Evolutionary conservation across 2,329 filamentous ascomycete species (phyloP), one percentile per base, ranked within the genome.

Genomic region (Orbilia brochopaga): DNA sequence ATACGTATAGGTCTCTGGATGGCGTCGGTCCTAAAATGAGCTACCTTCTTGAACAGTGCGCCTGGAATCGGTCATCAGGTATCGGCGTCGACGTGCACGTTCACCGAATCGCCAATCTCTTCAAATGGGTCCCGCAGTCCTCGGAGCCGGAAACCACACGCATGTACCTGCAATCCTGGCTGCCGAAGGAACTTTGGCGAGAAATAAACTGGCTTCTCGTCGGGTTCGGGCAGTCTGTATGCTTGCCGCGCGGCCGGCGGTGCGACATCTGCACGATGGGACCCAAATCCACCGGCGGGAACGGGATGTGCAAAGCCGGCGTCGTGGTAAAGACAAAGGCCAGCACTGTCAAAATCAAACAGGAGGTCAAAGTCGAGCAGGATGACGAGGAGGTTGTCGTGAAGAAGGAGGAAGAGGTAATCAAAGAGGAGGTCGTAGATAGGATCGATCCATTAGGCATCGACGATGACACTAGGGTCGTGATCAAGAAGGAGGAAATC

Each of bases 11-110:
- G 60, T 50, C 59, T n/a, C 56, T 72, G 2, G 60, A 72, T 42
- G 92, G 92, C 3, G 92, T 97, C 0, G 92, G 92, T 0, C 92
- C 92, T 30, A 97, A 97, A 81, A 97, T 97, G 92, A 92, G 89
- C 11, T 92, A 94, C 79, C 85, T 97, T 21, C 93, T 90, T 78
- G 86, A 96, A 82, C 89, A 88, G 52, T 89, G 89, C 0, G 90
- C 88, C 77, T 84, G 88, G 88, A 86, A 86, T 1, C 81, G 82
- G 35, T 85, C 85, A 60, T 83, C 86, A 77, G 92, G 92, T 6
- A 96, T 97, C 74, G 92, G 92, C 24, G 92, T 97, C 54, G 92
- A 97, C 79, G 92, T 96, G 3, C 92, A 97, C 80, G 92, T 97
- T 2, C 92, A 96, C 80, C 89, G 92, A 62, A 95, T 97, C 80